phyloP scores from a whole-genome alignment of 202 grass and related monocot genomes.

The Digitaria exilis region DNA sequence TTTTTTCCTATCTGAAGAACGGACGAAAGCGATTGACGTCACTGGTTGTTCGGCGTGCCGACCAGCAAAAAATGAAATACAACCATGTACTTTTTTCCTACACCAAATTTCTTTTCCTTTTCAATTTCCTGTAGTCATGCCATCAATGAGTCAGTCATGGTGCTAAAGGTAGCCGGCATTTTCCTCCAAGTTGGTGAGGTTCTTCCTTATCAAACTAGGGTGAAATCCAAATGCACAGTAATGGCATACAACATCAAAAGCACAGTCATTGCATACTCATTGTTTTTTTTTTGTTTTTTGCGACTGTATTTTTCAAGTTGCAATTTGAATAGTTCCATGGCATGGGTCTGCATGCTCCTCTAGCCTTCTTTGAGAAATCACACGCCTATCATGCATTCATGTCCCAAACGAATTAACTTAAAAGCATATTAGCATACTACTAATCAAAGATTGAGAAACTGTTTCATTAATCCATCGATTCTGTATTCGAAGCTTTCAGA shows the following conservation, averaged over 20 bases:
- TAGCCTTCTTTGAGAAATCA: not conserved
- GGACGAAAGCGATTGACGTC: too few relatives aligned
- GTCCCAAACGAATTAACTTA: not conserved
- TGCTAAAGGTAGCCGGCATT: constrained; percentile 1
- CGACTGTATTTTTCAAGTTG: not conserved
- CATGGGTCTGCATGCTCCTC: not conserved
- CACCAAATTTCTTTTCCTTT: not conserved
- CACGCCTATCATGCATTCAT: not conserved
- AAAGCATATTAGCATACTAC: too few relatives aligned
- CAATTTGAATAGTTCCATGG: not conserved
- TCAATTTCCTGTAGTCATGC: not conserved
- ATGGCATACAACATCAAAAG: not conserved
- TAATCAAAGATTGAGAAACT: not conserved
- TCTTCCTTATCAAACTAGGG: not conserved
- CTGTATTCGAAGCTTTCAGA: not conserved
- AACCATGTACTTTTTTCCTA: not conserved
- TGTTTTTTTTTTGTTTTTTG: not conserved
- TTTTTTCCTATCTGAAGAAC: not conserved
- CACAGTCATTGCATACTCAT: not conserved
- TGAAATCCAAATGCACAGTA: not conserved
- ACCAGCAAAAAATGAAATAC: not conserved
- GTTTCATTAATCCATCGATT: not conserved
- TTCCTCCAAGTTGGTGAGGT: constrained; percentile 3
- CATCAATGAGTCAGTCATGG: not conserved
- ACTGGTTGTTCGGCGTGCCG: not conserved